These are phyloP conservation scores for Claviceps sp. DNA, from an alignment of 2,329 filamentous ascomycete genomes.

Conservation along the genomic window DNA sequence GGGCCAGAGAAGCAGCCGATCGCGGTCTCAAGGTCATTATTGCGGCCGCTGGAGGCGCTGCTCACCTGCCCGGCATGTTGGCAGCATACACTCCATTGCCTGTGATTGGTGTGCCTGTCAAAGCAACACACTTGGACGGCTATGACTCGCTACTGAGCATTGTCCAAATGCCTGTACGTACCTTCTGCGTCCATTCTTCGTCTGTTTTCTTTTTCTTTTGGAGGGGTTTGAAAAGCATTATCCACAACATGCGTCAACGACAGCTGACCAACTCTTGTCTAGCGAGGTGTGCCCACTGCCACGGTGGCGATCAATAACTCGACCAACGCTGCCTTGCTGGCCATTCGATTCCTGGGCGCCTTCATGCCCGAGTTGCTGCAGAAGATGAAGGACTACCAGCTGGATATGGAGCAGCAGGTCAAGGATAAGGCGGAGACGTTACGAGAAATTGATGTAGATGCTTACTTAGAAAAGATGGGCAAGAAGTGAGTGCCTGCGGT, in stretches of 20 bases:
- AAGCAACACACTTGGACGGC: constrained; percentile 59
- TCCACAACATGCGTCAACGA: constrained; percentile 13
- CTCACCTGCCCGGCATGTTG: constrained; percentile 63
- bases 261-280: neutral
- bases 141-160: constrained; percentile 60
- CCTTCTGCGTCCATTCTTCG: neutral
- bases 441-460: constrained; percentile 40
- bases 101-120: constrained; percentile 67
- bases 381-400: constrained; percentile 47
- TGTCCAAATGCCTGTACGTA: constrained; percentile 59
- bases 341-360: constrained; percentile 52
- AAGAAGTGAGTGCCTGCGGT: constrained; percentile 10
- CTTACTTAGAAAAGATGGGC: constrained; percentile 33
- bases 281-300: constrained; percentile 54
- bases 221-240: neutral
- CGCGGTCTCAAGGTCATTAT: constrained; percentile 62
- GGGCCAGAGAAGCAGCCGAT: constrained; percentile 48
- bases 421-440: constrained; percentile 46
- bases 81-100: constrained; percentile 58
- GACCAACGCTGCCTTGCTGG: constrained; percentile 62
- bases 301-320: constrained; percentile 73
- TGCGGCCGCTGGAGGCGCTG: constrained; percentile 62
- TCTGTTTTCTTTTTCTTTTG: neutral
- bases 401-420: constrained; percentile 50
- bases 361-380: constrained; percentile 41